phyloP scores from a whole-genome alignment of 140 eudicot species.

The Ambrosia hybrid region DNA sequence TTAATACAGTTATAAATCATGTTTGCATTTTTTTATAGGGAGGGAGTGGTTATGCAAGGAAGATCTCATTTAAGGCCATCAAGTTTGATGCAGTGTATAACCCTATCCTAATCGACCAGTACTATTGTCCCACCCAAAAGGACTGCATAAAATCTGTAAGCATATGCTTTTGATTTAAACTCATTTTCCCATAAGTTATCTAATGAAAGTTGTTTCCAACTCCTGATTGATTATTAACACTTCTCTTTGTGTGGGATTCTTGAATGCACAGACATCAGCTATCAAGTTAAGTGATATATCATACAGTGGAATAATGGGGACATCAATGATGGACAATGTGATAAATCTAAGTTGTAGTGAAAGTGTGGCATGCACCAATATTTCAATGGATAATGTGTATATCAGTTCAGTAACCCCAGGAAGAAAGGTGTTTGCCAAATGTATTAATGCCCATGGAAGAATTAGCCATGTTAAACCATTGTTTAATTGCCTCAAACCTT shows the following conservation, averaged over 20 bases:
- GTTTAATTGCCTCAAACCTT: constrained; percentile 51
- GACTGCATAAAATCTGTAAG: constrained; percentile 49
- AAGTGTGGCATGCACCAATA: constrained; percentile 50
- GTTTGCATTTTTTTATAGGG: constrained; percentile 39
- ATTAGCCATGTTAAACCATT: constrained; percentile 50
- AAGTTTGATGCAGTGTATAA: constrained; percentile 48
- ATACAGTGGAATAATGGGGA: constrained; percentile 50
- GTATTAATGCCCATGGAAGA: constrained; percentile 65
- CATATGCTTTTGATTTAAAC: constrained; percentile 2
- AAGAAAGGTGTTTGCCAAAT: constrained; percentile 40
- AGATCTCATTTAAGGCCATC: constrained; percentile 55
- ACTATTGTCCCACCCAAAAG: constrained; percentile 48
- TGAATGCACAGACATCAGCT: constrained; percentile 45
- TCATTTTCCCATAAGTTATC: neutral
- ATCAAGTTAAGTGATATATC: constrained; percentile 53
- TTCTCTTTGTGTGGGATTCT: constrained; percentile 20
- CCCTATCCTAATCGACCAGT: constrained; percentile 69
- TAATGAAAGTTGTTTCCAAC: constrained; percentile 8
- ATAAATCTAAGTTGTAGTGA: constrained; percentile 61
- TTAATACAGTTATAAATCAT: neutral
- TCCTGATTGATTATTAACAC: neutral
- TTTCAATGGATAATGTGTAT: constrained; percentile 44
- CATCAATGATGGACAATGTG: constrained; percentile 55
- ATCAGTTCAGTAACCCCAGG: constrained; percentile 47
- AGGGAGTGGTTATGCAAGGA: constrained; percentile 65